A percentile compares a stretch with the other conserved stretches of the same genome.
phyloP scores from a whole-genome alignment of 345 rosid genomes.

The Boechera retrofracta region DNA sequence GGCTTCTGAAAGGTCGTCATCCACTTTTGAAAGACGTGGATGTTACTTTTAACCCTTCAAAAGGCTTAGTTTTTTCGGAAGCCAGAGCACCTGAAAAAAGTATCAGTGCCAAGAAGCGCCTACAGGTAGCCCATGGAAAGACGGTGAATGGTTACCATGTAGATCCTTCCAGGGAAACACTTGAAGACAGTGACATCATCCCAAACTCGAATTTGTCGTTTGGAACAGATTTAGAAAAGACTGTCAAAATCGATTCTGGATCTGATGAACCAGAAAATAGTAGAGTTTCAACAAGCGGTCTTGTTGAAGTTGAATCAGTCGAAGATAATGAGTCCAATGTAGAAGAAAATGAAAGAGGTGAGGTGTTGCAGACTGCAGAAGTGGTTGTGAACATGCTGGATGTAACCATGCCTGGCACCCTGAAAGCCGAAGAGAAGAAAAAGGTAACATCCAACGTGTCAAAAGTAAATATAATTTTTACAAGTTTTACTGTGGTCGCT shows the following conservation, averaged over 20 bases:
- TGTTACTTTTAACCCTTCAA: constrained; percentile 68
- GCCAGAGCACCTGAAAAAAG: constrained; percentile 49
- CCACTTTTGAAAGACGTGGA: constrained; percentile 91
- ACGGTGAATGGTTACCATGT: constrained; percentile 53
- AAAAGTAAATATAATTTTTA: neutral
- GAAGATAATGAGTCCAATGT: constrained; percentile 50
- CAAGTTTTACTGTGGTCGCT: constrained; percentile 17
- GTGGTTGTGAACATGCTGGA: constrained; percentile 88
- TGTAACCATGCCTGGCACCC: constrained; percentile 71
- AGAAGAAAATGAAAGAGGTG: constrained; percentile 63
- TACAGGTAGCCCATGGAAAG: constrained; percentile 49
- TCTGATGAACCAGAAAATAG: constrained; percentile 45
- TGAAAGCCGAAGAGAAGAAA: constrained; percentile 69
- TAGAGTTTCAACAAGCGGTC: constrained; percentile 43
- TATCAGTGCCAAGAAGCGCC: constrained; percentile 49
- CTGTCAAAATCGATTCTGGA: constrained; percentile 41
- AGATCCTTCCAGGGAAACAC: constrained; percentile 43
- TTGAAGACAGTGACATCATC: constrained; percentile 48
- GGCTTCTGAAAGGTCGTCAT: constrained; percentile 96
- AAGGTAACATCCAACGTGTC: constrained; percentile 58
- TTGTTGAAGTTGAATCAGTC: constrained; percentile 52
- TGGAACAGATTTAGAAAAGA: constrained; percentile 43
- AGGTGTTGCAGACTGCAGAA: constrained; percentile 72
- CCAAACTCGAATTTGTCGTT: constrained; percentile 37
- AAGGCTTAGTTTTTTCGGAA: constrained; percentile 61